These are phyloP conservation scores for Senna siamea DNA, from an alignment of 306 rosid genomes.

Conservation along the genomic window DNA sequence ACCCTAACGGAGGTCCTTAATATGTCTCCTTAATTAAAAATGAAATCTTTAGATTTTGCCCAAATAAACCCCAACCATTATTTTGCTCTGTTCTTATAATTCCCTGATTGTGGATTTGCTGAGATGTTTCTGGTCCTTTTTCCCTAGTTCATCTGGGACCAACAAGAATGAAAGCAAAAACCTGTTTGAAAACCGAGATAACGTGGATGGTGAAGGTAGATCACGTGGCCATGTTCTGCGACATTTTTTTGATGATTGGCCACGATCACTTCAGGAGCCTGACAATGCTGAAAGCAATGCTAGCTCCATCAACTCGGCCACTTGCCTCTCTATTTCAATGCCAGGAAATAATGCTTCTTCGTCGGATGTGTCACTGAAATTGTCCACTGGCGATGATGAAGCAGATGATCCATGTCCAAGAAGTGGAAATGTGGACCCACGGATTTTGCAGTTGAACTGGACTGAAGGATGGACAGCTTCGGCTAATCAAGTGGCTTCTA, in stretches of 20 bases:
- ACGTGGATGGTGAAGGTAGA: slow-evolving; percentile 53
- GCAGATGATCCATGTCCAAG: slow-evolving; percentile 37
- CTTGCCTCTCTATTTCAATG: slow-evolving; percentile 76
- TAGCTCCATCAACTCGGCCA: slow-evolving; percentile 49
- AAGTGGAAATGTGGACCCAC: slow-evolving; percentile 45
- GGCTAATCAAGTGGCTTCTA: slow-evolving; percentile 67
- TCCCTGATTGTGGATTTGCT: too few species aligned
- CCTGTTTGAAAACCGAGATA: slow-evolving; percentile 43
- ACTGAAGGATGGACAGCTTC: slow-evolving; percentile 66
- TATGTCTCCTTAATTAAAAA: slow-evolving; percentile 37
- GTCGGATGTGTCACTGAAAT: slow-evolving; percentile 80
- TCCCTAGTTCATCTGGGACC: slow-evolving; percentile 50
- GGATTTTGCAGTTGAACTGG: slow-evolving; percentile 68
- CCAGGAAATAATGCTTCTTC: slow-evolving; percentile 52
- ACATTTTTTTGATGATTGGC: slow-evolving; percentile 97
- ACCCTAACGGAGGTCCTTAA: slow-evolving; percentile 30
- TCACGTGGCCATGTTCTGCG: slow-evolving; percentile 75
- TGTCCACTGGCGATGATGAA: slow-evolving; percentile 70
- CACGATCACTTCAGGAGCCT: slow-evolving; percentile 66
- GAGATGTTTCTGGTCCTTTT: slow-evolving; percentile 26
- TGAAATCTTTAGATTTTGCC: slow-evolving; percentile 37
- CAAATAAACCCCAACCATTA: slow-evolving; percentile 42
- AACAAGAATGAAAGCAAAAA: slow-evolving; percentile 50
- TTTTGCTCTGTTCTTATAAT: not conserved
- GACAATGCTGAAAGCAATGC: slow-evolving; percentile 48